Conservation (phyloP, 768 basidiomycete species). For the Termitomyces bulborhizus region DNA sequence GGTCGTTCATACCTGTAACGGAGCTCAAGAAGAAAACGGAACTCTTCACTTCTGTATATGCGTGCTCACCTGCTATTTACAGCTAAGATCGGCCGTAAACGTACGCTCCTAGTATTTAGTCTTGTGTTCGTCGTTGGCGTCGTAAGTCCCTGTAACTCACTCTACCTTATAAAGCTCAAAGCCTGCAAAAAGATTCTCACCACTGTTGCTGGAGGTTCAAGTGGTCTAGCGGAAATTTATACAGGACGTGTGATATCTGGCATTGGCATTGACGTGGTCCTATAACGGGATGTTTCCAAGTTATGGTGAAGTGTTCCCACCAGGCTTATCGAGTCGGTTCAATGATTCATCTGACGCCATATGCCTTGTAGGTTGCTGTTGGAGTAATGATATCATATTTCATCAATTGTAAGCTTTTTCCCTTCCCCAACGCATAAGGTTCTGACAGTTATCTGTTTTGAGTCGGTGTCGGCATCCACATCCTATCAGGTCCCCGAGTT, state of each 20-base stretch:
- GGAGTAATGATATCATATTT: slow-evolving; percentile 88
- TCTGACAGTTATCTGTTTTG: background rate
- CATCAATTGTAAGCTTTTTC: slow-evolving; percentile 53
- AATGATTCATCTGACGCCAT: background rate
- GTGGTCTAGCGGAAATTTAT: slow-evolving; percentile 71
- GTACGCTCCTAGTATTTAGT: no score
- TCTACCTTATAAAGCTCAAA: no score
- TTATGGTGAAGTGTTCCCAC: slow-evolving; percentile 47
- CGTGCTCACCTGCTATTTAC: no score
- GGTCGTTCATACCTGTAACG: no score
- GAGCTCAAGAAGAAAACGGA: no score
- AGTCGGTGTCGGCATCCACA: slow-evolving; percentile 60
- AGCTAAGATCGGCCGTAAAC: no score
- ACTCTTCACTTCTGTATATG: no score
- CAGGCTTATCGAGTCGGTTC: background rate
- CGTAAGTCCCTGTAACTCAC: no score
- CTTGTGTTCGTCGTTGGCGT: no score
- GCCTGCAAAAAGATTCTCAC: slow-evolving; percentile 71
- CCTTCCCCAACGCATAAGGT: background rate
- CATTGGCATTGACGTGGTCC: slow-evolving; percentile 78
- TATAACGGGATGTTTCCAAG: slow-evolving; percentile 82
- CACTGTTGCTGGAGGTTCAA: slow-evolving; percentile 53
- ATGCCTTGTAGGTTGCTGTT: slow-evolving; percentile 43
- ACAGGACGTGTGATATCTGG: slow-evolving; percentile 77
- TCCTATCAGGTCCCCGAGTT: slow-evolving; percentile 37